Percentiles rank a stretch among this genome's conserved stretches.
Conservation (phyloP, 345 rosid genomes). For the Camelina hispida region DNA sequence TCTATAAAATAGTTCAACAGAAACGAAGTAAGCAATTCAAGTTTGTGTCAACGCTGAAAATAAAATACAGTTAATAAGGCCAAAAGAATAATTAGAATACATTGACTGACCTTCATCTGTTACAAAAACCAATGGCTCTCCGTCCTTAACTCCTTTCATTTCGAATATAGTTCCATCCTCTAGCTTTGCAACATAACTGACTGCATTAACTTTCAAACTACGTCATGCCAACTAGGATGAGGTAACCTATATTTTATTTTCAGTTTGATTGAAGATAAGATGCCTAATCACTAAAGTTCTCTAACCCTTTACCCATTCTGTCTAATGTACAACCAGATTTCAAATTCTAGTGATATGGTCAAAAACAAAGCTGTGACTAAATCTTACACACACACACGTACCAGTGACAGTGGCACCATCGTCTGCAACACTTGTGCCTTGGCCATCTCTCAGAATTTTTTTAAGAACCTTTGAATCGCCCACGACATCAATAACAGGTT, state of each 20-base stretch:
- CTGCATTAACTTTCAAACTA: background rate
- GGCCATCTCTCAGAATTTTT: background rate
- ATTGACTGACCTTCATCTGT: background rate
- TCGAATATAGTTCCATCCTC: background rate
- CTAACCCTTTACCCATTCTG: background rate
- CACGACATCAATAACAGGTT: background rate
- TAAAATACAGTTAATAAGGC: background rate
- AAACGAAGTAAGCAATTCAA: constrained; percentile 2
- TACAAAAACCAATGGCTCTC: background rate
- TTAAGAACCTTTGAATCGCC: background rate
- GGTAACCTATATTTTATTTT: background rate
- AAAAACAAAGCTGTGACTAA: background rate
- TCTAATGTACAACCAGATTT: background rate
- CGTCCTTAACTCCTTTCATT: background rate
- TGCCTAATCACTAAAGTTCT: background rate
- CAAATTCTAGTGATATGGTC: background rate
- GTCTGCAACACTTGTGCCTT: constrained; percentile 1
- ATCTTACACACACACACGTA: background rate
- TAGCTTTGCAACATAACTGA: constrained; percentile 11
- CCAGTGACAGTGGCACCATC: constrained; percentile 1
- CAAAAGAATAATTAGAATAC: background rate
- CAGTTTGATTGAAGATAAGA: background rate
- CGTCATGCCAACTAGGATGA: background rate
- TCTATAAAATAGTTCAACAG: too few species aligned
- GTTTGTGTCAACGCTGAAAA: background rate